phyloP scores from a whole-genome alignment of 139 green algal species.

The Volvox africanus region DNA sequence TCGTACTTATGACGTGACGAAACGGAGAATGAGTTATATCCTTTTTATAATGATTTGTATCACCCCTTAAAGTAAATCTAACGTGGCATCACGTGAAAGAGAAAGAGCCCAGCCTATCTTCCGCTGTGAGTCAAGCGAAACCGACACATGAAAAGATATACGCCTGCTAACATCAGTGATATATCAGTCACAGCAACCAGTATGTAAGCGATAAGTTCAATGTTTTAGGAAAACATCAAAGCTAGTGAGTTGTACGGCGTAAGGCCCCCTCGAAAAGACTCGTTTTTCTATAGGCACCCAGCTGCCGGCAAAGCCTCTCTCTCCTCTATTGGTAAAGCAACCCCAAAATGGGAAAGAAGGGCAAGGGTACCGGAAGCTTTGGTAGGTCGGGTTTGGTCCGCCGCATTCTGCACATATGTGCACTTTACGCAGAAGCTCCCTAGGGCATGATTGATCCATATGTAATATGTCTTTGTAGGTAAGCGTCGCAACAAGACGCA shows the following conservation, averaged over 20 bases:
- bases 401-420: conserved; percentile 10
- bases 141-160: too few relatives aligned
- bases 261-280: not conserved
- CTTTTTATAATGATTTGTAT: too few relatives aligned
- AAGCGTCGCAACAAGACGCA: conserved; percentile 97
- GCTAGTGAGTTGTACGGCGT: not conserved
- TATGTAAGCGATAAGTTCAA: too few relatives aligned
- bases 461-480: conserved; percentile 63
- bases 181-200: too few relatives aligned
- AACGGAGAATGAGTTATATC: too few relatives aligned
- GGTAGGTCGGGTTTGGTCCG: conserved; percentile 67
- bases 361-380: conserved; percentile 97
- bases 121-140: too few relatives aligned
- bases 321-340: not conserved
- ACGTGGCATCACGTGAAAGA: too few relatives aligned
- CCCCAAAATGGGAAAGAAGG: conserved; percentile 89
- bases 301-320: not conserved
- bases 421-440: not conserved
- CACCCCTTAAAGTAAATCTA: too few relatives aligned
- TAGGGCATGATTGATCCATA: not conserved
- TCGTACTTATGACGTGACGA: too few relatives aligned
- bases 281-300: not conserved
- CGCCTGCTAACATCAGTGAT: too few relatives aligned
- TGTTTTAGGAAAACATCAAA: too few relatives aligned
- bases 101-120: too few relatives aligned